Evolutionary conservation across 306 rosid species (phyloP).

Genomic region (Quillaja saponaria): DNA sequence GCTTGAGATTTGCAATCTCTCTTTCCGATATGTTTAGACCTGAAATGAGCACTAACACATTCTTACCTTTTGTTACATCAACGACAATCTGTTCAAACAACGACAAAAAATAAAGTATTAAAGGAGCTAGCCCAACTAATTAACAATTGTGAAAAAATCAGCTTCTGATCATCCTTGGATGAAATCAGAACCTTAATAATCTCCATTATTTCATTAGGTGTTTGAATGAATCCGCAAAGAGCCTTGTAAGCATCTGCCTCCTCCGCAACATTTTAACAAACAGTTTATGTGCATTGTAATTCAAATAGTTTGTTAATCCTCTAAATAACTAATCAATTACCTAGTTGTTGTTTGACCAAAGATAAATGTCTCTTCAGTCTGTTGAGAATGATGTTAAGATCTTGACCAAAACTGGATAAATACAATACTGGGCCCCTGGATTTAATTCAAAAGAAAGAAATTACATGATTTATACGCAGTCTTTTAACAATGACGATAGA

Average conservation of each 20-base stretch:
- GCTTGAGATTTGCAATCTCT: constrained; percentile 37
- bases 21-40: constrained; percentile 49
- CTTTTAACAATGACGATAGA: constrained; percentile 42
- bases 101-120: no score
- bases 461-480: background rate
- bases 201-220: constrained; percentile 46
- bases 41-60: constrained; percentile 49
- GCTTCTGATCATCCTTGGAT: constrained; percentile 25
- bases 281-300: constrained; percentile 4
- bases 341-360: constrained; percentile 43
- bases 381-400: constrained; percentile 52
- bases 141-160: background rate
- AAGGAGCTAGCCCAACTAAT: no score
- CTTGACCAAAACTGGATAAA: constrained; percentile 57
- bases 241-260: constrained; percentile 14
- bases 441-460: no score
- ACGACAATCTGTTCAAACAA: constrained; percentile 35
- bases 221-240: constrained; percentile 31
- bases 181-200: constrained; percentile 40
- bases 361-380: constrained; percentile 49
- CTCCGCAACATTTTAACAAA: constrained; percentile 25
- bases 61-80: constrained; percentile 41
- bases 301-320: background rate
- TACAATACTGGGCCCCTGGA: constrained; percentile 50
- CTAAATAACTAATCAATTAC: constrained; percentile 32